These are phyloP conservation scores for Quercus variabilis DNA, from an alignment of 306 rosid genomes.

Conservation along the genomic window DNA sequence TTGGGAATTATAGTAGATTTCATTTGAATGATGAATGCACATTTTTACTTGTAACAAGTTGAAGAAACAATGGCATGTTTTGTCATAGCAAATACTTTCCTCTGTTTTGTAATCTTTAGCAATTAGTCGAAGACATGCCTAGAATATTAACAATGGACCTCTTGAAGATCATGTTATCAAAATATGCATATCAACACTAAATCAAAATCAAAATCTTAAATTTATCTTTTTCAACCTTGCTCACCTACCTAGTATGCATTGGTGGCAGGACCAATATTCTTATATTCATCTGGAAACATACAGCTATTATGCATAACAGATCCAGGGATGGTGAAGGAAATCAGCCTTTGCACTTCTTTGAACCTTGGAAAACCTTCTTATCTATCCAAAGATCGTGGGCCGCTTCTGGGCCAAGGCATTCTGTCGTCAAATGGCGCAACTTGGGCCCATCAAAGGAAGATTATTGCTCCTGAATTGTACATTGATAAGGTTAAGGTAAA, in stretches of 20 bases:
- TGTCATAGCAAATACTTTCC: too few relatives aligned
- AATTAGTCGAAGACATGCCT: too few relatives aligned
- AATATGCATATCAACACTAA: too few relatives aligned
- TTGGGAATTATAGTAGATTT: too few relatives aligned
- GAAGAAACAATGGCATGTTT: too few relatives aligned
- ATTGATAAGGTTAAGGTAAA: conserved; percentile 12
- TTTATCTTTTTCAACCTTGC: neutral
- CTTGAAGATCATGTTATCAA: too few relatives aligned
- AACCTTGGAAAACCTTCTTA: conserved; percentile 35
- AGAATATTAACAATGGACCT: too few relatives aligned
- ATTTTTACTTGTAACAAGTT: too few relatives aligned
- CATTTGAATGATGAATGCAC: too few relatives aligned
- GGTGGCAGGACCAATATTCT: conserved; percentile 28
- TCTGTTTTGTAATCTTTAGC: too few relatives aligned
- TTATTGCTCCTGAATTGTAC: neutral
- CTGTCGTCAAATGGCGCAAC: conserved; percentile 30
- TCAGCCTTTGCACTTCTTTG: conserved; percentile 23
- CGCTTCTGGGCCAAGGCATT: conserved; percentile 37
- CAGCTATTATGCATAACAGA: conserved; percentile 25
- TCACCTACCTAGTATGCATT: neutral
- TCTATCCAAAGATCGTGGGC: conserved; percentile 27
- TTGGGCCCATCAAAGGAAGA: conserved; percentile 46
- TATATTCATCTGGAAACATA: conserved; percentile 29
- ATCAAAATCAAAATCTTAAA: neutral
- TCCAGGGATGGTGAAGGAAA: conserved; percentile 36